Evolutionary conservation across 768 basidiomycete species (phyloP).

Genomic region (Panus rudis): DNA sequence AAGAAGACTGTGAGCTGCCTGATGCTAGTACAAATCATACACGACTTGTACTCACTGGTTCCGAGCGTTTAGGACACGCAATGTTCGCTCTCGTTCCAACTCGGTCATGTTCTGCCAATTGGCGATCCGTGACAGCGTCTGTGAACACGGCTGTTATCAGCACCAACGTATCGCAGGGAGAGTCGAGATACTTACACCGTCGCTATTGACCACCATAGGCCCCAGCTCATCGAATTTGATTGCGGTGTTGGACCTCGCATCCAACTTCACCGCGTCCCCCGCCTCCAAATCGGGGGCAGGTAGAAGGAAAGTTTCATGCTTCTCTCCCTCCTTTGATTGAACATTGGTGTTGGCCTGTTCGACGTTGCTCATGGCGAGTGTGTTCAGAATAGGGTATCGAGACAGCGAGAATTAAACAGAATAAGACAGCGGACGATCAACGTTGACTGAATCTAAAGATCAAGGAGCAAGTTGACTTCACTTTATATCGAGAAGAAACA

Average conservation of each 20-base stretch:
- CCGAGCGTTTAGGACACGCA: constrained; percentile 6
- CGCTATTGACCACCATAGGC: constrained; percentile 11
- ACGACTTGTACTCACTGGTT: constrained; percentile 6
- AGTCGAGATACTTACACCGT: constrained; percentile 6
- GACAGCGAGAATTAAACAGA: no score
- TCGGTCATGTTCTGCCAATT: constrained; percentile 11
- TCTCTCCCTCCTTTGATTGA: no score
- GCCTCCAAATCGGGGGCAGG: no score
- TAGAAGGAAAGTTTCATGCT: no score
- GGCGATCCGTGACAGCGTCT: constrained; percentile 12
- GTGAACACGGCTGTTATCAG: neutral
- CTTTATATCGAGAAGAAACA: no score
- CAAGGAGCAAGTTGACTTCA: no score
- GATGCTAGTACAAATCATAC: neutral
- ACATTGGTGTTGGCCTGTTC: no score
- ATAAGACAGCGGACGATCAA: no score
- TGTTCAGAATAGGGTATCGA: no score
- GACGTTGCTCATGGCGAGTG: no score
- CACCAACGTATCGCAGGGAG: neutral
- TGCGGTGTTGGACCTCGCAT: neutral
- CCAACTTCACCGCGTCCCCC: constrained; percentile 1
- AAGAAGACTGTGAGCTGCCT: neutral
- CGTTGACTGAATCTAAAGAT: no score
- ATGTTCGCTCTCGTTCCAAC: constrained; percentile 5
- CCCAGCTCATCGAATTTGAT: constrained; percentile 10